phyloP scores from a whole-genome alignment of 805 yeast genomes.

The Metschnikowia shivogae region DNA sequence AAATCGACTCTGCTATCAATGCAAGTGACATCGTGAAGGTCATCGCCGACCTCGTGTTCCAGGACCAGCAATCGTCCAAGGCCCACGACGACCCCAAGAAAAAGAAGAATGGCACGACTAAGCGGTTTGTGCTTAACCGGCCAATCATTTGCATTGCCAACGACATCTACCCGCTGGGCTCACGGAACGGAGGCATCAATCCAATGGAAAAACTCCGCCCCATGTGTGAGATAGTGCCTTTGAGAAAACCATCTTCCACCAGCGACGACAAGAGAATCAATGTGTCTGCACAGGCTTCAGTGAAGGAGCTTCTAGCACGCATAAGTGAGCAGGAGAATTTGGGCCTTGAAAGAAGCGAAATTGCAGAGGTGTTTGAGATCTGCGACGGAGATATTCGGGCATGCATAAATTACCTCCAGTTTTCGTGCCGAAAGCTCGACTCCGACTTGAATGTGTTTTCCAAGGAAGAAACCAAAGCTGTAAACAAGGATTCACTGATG shows the following conservation, averaged over 20 bases:
- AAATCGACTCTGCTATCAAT: conserved; percentile 58
- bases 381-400: conserved; percentile 84
- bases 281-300: conserved; percentile 28
- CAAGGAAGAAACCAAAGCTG: not conserved
- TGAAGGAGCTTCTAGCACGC: conserved; percentile 42
- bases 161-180: conserved; percentile 53
- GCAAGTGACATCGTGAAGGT: conserved; percentile 35
- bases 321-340: conserved; percentile 53
- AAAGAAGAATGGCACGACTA: conserved; percentile 26
- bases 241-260: conserved; percentile 47
- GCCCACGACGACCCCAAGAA: conserved; percentile 13
- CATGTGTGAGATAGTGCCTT: conserved; percentile 64
- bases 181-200: conserved; percentile 32
- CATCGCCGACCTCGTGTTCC: conserved; percentile 55
- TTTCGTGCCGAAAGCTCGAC: conserved; percentile 32
- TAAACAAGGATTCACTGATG: conserved; percentile 54
- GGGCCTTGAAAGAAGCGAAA: conserved; percentile 41
- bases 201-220: conserved; percentile 73
- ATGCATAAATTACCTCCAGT: conserved; percentile 79
- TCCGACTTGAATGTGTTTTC: conserved; percentile 5
- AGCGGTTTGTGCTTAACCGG: conserved; percentile 49
- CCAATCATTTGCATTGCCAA: conserved; percentile 94
- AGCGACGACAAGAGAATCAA: conserved; percentile 23
- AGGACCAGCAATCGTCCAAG: conserved; percentile 38
- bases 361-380: conserved; percentile 63